A percentile compares a stretch with the other conserved stretches of the same genome.
Evolutionary conservation across 179 eudicot species (phyloP).

Genomic region (Patellifolia procumbens): DNA sequence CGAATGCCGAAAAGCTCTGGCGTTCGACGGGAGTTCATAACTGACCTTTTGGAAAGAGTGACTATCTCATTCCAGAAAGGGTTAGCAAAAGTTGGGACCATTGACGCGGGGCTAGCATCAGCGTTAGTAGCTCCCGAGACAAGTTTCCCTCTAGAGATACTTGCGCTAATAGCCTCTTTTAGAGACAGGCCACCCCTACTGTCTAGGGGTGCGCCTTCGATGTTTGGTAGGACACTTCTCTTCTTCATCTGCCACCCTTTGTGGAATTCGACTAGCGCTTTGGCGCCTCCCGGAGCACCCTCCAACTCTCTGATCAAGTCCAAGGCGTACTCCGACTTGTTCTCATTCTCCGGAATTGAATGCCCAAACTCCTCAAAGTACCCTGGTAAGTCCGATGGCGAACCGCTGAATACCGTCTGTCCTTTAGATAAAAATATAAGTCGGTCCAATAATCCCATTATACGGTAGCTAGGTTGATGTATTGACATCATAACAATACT

Average conservation of each 20-base stretch:
- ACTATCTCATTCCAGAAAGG: conserved; percentile 52
- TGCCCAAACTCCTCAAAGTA: conserved; percentile 55
- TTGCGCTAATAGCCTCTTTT: conserved; percentile 62
- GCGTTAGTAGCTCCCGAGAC: conserved; percentile 54
- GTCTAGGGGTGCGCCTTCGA: conserved; percentile 36
- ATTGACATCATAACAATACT: conserved; percentile 54
- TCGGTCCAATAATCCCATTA: conserved; percentile 46
- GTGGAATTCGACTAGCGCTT: conserved; percentile 50
- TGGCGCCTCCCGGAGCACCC: conserved; percentile 47
- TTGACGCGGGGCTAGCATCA: conserved; percentile 27
- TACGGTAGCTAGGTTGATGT: conserved; percentile 59
- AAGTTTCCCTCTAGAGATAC: conserved; percentile 60
- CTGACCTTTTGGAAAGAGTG: conserved; percentile 43
- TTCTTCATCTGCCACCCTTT: conserved; percentile 40
- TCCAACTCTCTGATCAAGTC: conserved; percentile 64
- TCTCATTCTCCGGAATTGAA: conserved; percentile 61
- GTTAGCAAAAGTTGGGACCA: conserved; percentile 59
- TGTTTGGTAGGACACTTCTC: conserved; percentile 3
- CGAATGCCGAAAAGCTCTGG: conserved; percentile 62
- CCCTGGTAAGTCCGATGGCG: conserved; percentile 41
- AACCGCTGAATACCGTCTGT: conserved; percentile 57
- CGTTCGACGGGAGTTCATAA: conserved; percentile 51
- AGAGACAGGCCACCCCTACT: conserved; percentile 41
- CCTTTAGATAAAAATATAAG: conserved; percentile 53
- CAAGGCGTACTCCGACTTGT: conserved; percentile 53